phyloP scores from a whole-genome alignment of 2,329 filamentous ascomycete species.

The Fusarium staphyleae region DNA sequence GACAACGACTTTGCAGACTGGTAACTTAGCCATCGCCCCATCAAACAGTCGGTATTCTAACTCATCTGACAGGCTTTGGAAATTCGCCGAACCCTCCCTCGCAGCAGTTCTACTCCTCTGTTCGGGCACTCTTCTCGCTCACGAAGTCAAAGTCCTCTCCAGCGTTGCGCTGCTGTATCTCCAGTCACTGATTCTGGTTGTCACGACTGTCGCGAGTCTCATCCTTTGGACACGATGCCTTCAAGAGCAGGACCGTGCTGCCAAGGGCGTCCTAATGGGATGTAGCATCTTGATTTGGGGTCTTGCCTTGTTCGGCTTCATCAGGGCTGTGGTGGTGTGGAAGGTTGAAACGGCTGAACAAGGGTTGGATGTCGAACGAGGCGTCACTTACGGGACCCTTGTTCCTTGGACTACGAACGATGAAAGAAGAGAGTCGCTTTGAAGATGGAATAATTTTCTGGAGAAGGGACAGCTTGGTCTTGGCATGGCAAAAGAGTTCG shows the following conservation, averaged over 20 bases:
- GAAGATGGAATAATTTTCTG: not conserved
- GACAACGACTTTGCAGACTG: constrained; percentile 39
- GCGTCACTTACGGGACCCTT: constrained; percentile 33
- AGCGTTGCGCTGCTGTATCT: constrained; percentile 39
- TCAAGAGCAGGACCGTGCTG: constrained; percentile 28
- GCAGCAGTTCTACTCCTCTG: constrained; percentile 33
- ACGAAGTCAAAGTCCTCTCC: constrained; percentile 41
- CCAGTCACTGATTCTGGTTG: constrained; percentile 38
- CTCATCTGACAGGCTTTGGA: constrained; percentile 38
- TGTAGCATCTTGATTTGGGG: constrained; percentile 42
- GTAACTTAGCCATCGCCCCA: constrained; percentile 2
- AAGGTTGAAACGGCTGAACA: constrained; percentile 24
- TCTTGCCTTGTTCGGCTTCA: constrained; percentile 40
- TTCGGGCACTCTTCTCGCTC: constrained; percentile 32
- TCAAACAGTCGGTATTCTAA: constrained; percentile 8
- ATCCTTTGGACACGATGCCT: constrained; percentile 36
- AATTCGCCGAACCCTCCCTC: constrained; percentile 31
- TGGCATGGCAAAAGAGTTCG: no score
- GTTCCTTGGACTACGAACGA: constrained; percentile 13
- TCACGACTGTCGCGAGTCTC: constrained; percentile 31
- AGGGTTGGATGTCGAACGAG: constrained; percentile 4
- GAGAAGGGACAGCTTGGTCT: no score
- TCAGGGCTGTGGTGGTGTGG: constrained; percentile 42
- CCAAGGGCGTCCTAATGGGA: constrained; percentile 41
- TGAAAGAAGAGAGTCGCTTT: constrained; percentile 18